phyloP scores from a whole-genome alignment of 2,329 filamentous ascomycete species.

The Colletotrichum phormii region DNA sequence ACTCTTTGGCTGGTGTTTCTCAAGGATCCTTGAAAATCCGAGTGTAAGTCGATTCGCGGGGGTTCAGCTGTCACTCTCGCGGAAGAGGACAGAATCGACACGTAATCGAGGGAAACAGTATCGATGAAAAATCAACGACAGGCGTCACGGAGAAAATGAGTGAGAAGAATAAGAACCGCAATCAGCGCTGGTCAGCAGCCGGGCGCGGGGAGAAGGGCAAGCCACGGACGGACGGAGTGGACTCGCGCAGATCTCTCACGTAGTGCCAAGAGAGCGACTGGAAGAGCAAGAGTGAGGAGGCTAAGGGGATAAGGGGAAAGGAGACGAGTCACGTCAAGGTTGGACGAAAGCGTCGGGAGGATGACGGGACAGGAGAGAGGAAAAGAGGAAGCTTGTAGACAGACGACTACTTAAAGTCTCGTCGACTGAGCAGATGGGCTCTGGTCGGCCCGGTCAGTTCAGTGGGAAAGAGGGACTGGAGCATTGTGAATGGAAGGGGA shows the following conservation, averaged over 20 bases:
- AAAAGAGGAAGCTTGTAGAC: background rate
- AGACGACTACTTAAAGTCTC: background rate
- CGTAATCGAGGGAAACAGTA: background rate
- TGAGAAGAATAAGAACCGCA: background rate
- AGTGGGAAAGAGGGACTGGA: background rate
- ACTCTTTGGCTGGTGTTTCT: background rate
- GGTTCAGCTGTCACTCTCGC: background rate
- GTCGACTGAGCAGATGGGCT: background rate
- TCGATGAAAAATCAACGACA: background rate
- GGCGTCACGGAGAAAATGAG: too few relatives aligned
- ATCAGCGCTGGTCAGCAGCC: background rate
- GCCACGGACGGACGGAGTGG: background rate
- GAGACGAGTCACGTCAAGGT: background rate
- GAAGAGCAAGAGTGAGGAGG: background rate
- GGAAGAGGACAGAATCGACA: background rate
- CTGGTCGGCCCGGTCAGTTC: too few relatives aligned
- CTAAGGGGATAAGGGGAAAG: background rate
- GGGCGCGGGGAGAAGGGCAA: background rate
- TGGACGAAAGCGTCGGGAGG: background rate
- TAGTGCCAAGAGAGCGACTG: background rate
- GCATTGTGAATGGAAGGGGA: background rate
- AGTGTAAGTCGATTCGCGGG: background rate
- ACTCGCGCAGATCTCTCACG: background rate
- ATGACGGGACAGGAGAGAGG: background rate
- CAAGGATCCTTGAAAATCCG: background rate